Conservation (phyloP, 257 asterid species). For the Scutellaria galericulata region DNA sequence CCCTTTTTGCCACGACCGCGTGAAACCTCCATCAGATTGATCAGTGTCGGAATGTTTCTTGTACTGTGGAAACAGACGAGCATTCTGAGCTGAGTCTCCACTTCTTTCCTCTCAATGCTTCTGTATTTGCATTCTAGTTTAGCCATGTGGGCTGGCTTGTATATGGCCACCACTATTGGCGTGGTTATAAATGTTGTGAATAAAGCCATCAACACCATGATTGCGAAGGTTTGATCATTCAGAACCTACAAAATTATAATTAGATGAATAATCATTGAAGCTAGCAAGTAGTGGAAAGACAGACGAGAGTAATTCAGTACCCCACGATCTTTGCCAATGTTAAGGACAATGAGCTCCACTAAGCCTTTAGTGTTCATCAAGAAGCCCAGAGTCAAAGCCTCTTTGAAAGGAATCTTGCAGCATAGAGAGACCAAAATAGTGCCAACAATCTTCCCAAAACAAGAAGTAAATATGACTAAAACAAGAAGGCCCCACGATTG, state of each 20-base stretch:
- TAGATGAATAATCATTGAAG: background rate
- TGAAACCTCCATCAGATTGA: constrained; percentile 71
- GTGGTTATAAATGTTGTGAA: constrained; percentile 82
- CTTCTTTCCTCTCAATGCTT: constrained; percentile 58
- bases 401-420: constrained; percentile 51
- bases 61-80: constrained; percentile 65
- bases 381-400: constrained; percentile 64
- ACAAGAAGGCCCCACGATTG: constrained; percentile 74
- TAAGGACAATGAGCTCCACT: constrained; percentile 69
- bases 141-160: constrained; percentile 61
- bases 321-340: constrained; percentile 72
- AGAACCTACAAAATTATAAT: constrained; percentile 52
- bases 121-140: constrained; percentile 53
- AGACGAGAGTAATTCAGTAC: constrained; percentile 31
- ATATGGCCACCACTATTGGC: constrained; percentile 57
- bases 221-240: constrained; percentile 78
- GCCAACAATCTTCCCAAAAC: constrained; percentile 67
- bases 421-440: constrained; percentile 51
- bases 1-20: constrained; percentile 64
- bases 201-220: constrained; percentile 78
- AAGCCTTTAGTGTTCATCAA: constrained; percentile 78
- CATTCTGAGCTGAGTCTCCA: constrained; percentile 54
- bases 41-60: constrained; percentile 56
- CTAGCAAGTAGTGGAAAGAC: too few species aligned
- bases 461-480: constrained; percentile 58